These are phyloP conservation scores for Roridomyces roridus DNA, from an alignment of 768 basidiomycete species.

Conservation along the genomic window DNA sequence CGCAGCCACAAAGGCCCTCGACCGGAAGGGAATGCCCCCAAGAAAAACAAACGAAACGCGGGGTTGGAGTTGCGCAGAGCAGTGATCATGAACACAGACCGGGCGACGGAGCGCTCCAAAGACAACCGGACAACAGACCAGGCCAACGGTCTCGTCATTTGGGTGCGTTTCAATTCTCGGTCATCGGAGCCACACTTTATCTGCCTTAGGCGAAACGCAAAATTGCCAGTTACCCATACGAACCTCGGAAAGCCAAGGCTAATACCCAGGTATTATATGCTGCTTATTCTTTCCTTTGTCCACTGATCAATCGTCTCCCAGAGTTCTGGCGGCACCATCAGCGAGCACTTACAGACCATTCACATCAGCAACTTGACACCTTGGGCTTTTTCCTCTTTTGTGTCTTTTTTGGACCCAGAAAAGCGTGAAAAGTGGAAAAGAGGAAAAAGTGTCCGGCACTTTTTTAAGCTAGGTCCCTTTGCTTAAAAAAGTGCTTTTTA, in stretches of 20 bases:
- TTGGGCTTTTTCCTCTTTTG: too few species aligned
- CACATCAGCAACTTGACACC: too few species aligned
- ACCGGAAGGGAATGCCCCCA: not conserved
- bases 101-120: slow-evolving; percentile 14
- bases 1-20: slow-evolving; percentile 16
- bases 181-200: not conserved
- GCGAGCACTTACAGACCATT: slow-evolving; percentile 2
- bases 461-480: too few species aligned
- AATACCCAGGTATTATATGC: not conserved
- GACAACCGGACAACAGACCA: slow-evolving; percentile 10
- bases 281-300: not conserved
- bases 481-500: too few species aligned
- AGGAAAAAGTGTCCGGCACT: too few species aligned
- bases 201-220: slow-evolving; percentile 4
- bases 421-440: too few species aligned
- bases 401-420: too few species aligned
- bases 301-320: too few species aligned
- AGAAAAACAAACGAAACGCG: not conserved
- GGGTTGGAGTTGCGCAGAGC: slow-evolving; percentile 1
- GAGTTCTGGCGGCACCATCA: not conserved
- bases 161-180: not conserved
- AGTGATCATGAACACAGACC: slow-evolving; percentile 1
- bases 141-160: not conserved
- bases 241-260: not conserved
- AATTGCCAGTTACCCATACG: not conserved